Percentiles rank a stretch among this genome's conserved stretches.
phyloP scores from a whole-genome alignment of 2,329 filamentous ascomycete species.

The Microsporum ferrugineum region DNA sequence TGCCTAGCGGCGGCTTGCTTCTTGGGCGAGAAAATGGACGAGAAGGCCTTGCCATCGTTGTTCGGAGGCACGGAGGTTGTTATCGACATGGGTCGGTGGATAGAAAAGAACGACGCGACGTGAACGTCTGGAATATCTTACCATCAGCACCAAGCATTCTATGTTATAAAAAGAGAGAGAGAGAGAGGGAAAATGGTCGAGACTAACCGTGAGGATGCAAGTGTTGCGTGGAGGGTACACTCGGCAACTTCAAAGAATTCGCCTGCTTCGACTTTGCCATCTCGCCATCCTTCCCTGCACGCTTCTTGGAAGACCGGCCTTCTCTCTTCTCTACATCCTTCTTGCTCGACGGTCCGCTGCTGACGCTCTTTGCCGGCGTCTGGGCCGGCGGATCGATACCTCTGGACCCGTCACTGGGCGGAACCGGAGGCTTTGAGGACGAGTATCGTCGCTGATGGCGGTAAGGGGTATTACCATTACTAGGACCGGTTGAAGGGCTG shows the following conservation, averaged over 20 bases:
- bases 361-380: constrained; percentile 28
- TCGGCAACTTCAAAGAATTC: constrained; percentile 35
- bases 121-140: constrained; percentile 56
- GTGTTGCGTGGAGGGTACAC: constrained; percentile 40
- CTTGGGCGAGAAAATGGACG: constrained; percentile 66
- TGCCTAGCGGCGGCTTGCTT: constrained; percentile 32
- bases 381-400: constrained; percentile 30
- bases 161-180: neutral
- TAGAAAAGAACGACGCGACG: constrained; percentile 86
- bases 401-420: constrained; percentile 36
- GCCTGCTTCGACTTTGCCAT: constrained; percentile 29
- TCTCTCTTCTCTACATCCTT: constrained; percentile 22
- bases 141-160: constrained; percentile 13
- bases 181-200: neutral
- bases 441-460: constrained; percentile 38
- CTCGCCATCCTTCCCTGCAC: constrained; percentile 25
- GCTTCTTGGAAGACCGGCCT: constrained; percentile 26
- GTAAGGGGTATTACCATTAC: constrained; percentile 19
- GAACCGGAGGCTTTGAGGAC: constrained; percentile 38
- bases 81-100: constrained; percentile 86
- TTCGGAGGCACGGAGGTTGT: constrained; percentile 65
- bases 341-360: constrained; percentile 23
- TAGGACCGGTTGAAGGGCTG: constrained; percentile 15
- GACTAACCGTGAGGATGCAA: constrained; percentile 37
- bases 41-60: constrained; percentile 64